phyloP scores from a whole-genome alignment of 2,329 filamentous ascomycete genomes.

The Clonostachys chloroleuca region DNA sequence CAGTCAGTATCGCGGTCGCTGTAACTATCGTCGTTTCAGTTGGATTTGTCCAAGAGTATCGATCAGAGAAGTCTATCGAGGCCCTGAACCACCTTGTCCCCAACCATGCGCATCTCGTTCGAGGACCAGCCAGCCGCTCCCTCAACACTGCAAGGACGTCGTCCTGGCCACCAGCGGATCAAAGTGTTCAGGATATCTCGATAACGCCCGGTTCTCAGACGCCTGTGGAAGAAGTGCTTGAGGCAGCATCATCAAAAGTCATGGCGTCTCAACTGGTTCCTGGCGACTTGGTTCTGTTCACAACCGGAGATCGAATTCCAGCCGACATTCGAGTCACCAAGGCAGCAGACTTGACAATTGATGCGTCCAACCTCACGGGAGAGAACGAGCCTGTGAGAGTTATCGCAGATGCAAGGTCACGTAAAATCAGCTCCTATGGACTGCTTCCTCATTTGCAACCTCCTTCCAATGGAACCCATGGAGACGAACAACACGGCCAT shows the following conservation, averaged over 20 bases:
- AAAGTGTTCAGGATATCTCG: conserved; percentile 37
- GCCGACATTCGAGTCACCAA: conserved; percentile 93
- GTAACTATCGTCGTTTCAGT: conserved; percentile 97
- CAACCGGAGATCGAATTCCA: conserved; percentile 92
- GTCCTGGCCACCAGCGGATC: conserved; percentile 42
- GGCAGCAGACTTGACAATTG: conserved; percentile 85
- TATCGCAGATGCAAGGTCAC: conserved; percentile 52
- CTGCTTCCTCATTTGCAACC: conserved; percentile 11
- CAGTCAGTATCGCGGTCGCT: conserved; percentile 89
- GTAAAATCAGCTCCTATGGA: conserved; percentile 16
- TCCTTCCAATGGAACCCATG: not conserved
- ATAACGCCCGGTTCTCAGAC: conserved; percentile 44
- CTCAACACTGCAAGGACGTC: conserved; percentile 25
- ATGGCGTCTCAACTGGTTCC: conserved; percentile 85
- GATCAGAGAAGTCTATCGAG: conserved; percentile 95
- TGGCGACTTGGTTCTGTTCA: conserved; percentile 89
- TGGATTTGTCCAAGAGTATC: conserved; percentile 94
- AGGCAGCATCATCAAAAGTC: conserved; percentile 76
- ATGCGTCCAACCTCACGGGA: conserved; percentile 94
- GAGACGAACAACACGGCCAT: conserved; percentile 41
- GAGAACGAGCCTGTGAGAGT: conserved; percentile 93
- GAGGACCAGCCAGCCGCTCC: conserved; percentile 41
- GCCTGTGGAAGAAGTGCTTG: conserved; percentile 58
- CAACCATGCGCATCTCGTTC: conserved; percentile 92
- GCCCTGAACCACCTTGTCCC: conserved; percentile 91